These are phyloP conservation scores for Phanerochaete sordida DNA, from an alignment of 768 basidiomycete genomes.

Conservation along the genomic window DNA sequence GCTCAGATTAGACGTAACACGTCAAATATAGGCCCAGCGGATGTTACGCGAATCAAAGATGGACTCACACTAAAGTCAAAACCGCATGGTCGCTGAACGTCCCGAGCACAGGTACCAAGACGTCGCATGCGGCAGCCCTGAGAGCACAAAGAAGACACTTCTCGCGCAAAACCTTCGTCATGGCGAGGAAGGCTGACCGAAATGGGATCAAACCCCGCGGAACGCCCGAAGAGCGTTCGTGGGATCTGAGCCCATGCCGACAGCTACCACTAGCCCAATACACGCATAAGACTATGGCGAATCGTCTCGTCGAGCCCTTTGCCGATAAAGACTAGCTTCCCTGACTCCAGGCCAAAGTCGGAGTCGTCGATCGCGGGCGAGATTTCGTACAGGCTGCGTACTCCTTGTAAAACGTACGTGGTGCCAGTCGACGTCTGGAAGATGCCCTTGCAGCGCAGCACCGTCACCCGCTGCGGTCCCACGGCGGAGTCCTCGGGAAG, in stretches of 20 bases:
- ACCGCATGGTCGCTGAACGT: neutral
- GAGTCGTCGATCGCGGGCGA: conserved; percentile 34
- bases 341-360: conserved; percentile 50
- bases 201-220: neutral
- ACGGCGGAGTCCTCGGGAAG: conserved; percentile 32
- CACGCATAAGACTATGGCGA: conserved; percentile 46
- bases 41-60: neutral
- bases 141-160: neutral
- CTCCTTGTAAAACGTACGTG: conserved; percentile 83
- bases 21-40: too few species aligned
- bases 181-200: neutral
- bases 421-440: conserved; percentile 53
- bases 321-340: conserved; percentile 88
- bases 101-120: neutral
- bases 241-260: neutral
- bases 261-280: neutral
- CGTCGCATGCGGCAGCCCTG: neutral
- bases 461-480: conserved; percentile 37
- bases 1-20: too few species aligned
- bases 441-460: conserved; percentile 89
- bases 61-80: neutral
- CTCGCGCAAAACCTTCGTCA: too few species aligned
- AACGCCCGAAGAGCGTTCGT: neutral
- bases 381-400: conserved; percentile 87
- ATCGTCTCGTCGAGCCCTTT: conserved; percentile 65